These are phyloP conservation scores for Globisporangium paddicum DNA, from an alignment of 352 stramenopile genomes.

Conservation along the genomic window DNA sequence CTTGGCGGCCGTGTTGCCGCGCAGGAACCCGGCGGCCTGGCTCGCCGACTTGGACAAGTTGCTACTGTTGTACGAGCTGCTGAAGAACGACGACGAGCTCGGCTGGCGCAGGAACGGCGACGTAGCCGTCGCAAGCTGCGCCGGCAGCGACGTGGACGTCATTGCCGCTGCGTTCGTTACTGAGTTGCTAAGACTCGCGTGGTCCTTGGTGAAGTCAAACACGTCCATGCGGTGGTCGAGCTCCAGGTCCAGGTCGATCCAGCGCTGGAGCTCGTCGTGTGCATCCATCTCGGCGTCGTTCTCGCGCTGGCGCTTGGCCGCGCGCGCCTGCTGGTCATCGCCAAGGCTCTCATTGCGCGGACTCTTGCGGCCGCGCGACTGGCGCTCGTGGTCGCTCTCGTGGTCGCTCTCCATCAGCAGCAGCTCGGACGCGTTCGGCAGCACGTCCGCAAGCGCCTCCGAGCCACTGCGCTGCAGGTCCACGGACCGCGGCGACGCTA, in stretches of 20 bases:
- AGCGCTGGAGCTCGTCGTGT: slow-evolving; percentile 54
- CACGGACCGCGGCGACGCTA: slow-evolving; percentile 14
- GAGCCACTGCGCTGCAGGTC: slow-evolving; percentile 7
- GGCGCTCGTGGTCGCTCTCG: not conserved
- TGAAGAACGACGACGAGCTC: slow-evolving; percentile 11
- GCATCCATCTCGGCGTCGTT: slow-evolving; percentile 30
- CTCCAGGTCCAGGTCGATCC: slow-evolving; percentile 58
- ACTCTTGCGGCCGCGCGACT: not conserved
- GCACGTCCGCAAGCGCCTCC: not conserved
- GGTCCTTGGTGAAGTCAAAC: slow-evolving; percentile 34
- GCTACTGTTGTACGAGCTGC: slow-evolving; percentile 13
- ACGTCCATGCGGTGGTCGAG: slow-evolving; percentile 57
- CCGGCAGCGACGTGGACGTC: slow-evolving; percentile 1
- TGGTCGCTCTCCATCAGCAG: slow-evolving; percentile 4
- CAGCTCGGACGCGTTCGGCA: not conserved
- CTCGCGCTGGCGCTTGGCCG: slow-evolving; percentile 12
- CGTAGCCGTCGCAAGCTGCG: not conserved
- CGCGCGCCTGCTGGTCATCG: slow-evolving; percentile 3
- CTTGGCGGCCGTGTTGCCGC: slow-evolving; percentile 11
- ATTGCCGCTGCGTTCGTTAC: not conserved
- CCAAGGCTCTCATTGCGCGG: not conserved
- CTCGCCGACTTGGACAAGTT: slow-evolving; percentile 9
- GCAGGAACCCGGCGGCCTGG: slow-evolving; percentile 12
- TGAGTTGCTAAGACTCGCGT: not conserved
- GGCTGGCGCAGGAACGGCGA: slow-evolving; percentile 5